Evolutionary conservation across 2,329 filamentous ascomycete genomes (phyloP), one percentile per base, ranked within the genome.

Genomic region (Colletotrichum agaves): DNA sequence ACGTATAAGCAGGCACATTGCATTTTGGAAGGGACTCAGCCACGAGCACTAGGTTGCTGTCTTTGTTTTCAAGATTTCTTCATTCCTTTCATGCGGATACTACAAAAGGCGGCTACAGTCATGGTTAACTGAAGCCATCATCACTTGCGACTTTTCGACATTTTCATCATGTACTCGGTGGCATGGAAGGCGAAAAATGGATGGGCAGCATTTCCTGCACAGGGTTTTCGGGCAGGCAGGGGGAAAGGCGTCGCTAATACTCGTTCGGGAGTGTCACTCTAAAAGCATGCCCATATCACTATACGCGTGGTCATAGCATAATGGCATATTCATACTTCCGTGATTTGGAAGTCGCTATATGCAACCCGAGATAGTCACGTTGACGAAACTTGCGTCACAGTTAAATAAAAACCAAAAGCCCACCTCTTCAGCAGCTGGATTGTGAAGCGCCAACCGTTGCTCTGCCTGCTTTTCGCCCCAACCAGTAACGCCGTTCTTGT

Each of bases 1-100:
- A 68, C 49, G 61, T 68, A 68, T 59, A 60, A 68, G 61, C 65
- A 65, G 23, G 65, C 65, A 65, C 41, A 60, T 56, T 55, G 65
- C 65, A 65, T 68, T 65, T 64, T 59, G 55, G 49, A 43, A 60
- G 65, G 65, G 65, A 64, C 47, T 52, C 61, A 68, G 61, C 53
- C 55, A 46, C 53, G 23, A 68, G 33, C 47, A 59, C 15, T 21
- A 17, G 33, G 46, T 53, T 64, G 47, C 52, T 59, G 27, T 37
- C 49, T 33, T 46, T 67, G 44, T 64, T 46, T 52, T 56, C 35
- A 10, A 52, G 11, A 46, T 39, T 49, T 39, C 12, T 46, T 17
- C 49, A 27, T 23, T 53, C 53, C 47, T 60, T 47, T 53, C 35
- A 60, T 60, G 65, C 59, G 65, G 61, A 65, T 65, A 60, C 37